Conservation (phyloP, 225 moss, liverwort and hornwort species). For the Antitrichia curtipendula region DNA sequence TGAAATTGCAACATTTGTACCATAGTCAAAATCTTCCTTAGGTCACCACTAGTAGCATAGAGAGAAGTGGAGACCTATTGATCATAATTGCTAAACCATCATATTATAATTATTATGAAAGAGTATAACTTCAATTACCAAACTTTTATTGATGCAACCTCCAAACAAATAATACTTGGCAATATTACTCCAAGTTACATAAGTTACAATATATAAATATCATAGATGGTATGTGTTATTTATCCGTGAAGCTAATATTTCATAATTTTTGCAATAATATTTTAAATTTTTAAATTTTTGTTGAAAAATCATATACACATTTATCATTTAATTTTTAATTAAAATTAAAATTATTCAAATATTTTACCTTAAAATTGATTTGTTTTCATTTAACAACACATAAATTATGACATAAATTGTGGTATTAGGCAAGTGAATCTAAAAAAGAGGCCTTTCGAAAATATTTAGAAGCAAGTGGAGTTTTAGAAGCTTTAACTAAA, state of each 20-base stretch:
- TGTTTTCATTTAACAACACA: background rate
- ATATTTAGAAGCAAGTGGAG: slow-evolving; percentile 83
- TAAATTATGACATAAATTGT: background rate
- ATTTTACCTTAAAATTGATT: background rate
- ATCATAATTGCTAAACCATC: background rate
- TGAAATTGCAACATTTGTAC: background rate
- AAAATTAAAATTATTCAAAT: too few species aligned
- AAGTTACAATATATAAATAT: background rate
- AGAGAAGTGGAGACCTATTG: background rate
- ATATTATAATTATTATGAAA: background rate
- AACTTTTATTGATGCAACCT: background rate
- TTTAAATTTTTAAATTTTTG: background rate
- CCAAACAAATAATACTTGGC: background rate
- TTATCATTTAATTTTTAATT: background rate
- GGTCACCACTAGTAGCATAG: too few species aligned
- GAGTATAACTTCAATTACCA: background rate
- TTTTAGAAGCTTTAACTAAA: slow-evolving; percentile 83
- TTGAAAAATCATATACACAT: background rate
- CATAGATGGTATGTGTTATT: background rate
- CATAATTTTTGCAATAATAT: background rate
- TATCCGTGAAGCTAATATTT: accelerated
- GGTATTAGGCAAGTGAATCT: slow-evolving; percentile 75
- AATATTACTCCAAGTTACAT: too few species aligned
- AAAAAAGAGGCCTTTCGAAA: slow-evolving; percentile 95
- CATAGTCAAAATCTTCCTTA: background rate